Evolutionary conservation across 2,329 filamentous ascomycete genomes (phyloP).

Genomic region (Fusarium papillatum): DNA sequence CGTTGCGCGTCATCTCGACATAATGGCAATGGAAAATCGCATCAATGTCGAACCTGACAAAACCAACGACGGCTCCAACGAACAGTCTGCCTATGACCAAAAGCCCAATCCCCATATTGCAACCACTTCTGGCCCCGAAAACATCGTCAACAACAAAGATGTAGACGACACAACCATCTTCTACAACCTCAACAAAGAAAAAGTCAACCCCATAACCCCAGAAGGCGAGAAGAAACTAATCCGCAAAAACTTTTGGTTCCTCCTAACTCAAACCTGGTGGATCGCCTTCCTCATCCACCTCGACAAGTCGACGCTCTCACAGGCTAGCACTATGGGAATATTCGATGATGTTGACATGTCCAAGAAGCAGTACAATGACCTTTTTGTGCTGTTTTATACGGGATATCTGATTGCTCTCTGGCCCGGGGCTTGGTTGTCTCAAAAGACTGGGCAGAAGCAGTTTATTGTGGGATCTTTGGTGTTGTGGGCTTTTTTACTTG

Average conservation of each 20-base stretch:
- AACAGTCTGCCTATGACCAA: neutral
- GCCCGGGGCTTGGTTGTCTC: neutral
- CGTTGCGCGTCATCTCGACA: neutral
- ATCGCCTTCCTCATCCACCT: conserved; percentile 16
- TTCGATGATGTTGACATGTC: conserved; percentile 10
- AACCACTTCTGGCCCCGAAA: neutral
- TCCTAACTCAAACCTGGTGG: conserved; percentile 14
- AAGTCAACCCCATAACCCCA: neutral
- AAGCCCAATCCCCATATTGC: neutral
- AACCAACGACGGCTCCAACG: neutral
- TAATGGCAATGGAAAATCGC: neutral
- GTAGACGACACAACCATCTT: neutral
- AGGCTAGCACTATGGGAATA: conserved; percentile 19
- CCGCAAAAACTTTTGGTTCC: conserved; percentile 16
- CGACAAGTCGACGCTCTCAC: conserved; percentile 16
- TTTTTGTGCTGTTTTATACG: neutral
- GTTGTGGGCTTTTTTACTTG: neutral
- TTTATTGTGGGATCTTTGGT: neutral
- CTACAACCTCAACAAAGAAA: neutral
- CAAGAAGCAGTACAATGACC: conserved; percentile 2
- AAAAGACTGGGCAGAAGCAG: neutral
- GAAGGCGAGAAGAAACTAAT: neutral
- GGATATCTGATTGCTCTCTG: conserved; percentile 5
- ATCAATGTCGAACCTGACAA: neutral
- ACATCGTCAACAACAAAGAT: neutral